Evolutionary conservation across 2,329 filamentous ascomycete species (phyloP).

Genomic region (Cytospora leucostoma): DNA sequence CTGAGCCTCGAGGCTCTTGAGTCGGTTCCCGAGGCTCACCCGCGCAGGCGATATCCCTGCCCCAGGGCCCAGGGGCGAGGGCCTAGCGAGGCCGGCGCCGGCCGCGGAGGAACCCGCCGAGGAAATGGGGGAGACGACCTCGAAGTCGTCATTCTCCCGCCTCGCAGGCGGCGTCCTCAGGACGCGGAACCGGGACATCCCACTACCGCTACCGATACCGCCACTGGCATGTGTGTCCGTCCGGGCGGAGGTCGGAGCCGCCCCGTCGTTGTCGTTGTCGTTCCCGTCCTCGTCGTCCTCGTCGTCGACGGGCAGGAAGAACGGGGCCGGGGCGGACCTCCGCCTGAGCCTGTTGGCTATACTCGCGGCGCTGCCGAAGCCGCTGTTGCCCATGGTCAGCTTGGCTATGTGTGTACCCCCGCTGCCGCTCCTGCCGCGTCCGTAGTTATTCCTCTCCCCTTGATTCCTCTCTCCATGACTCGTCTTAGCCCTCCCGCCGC

Average conservation of each 20-base stretch:
- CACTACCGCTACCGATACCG: too few relatives aligned
- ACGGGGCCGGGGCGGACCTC: constrained; percentile 34
- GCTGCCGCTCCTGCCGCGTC: constrained; percentile 26
- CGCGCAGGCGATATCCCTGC: constrained; percentile 45
- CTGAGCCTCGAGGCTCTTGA: constrained; percentile 40
- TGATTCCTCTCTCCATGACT: constrained; percentile 22
- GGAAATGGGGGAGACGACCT: constrained; percentile 36
- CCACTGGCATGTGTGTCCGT: constrained; percentile 8
- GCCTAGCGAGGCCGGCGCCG: constrained; percentile 25
- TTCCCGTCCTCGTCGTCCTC: constrained; percentile 40
- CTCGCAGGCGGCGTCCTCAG: neutral
- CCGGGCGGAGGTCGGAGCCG: constrained; percentile 21
- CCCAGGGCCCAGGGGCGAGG: constrained; percentile 34
- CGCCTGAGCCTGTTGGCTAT: constrained; percentile 30
- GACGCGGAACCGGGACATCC: constrained; percentile 6
- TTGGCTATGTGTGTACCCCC: constrained; percentile 27
- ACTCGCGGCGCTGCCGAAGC: constrained; percentile 16
- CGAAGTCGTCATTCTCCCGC: constrained; percentile 37
- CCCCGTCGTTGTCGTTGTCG: constrained; percentile 37
- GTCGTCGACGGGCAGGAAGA: constrained; percentile 23
- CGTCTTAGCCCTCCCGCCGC: constrained; percentile 33
- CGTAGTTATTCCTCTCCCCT: neutral
- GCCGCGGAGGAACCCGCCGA: constrained; percentile 11
- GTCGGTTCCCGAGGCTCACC: constrained; percentile 52
- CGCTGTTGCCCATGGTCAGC: constrained; percentile 25